Conservation (phyloP, 805 yeast species). For the Metschnikowia aberdeeniae region DNA sequence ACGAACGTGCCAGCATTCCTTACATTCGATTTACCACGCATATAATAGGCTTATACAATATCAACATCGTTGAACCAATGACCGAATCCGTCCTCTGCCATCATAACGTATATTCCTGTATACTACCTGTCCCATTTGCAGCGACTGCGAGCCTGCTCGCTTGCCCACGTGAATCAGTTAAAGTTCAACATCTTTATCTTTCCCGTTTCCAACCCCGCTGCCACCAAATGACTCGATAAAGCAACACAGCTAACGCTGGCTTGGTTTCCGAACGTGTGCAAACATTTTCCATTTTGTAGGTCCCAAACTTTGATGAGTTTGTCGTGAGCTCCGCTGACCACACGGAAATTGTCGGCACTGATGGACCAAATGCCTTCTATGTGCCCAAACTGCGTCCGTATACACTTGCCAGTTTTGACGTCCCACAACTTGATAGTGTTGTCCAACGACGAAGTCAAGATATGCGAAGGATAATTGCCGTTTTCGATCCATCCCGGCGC, state of each 20-base stretch:
- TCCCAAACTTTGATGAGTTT: conserved; percentile 91
- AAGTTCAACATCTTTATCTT: conserved; percentile 65
- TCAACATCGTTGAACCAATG: no score
- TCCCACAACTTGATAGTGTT: conserved; percentile 94
- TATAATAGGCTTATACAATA: no score
- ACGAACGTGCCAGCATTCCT: no score
- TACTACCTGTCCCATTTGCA: neutral
- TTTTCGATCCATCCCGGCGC: conserved; percentile 13
- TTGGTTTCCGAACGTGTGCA: conserved; percentile 86
- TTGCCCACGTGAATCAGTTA: neutral
- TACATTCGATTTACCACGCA: no score
- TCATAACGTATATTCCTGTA: no score
- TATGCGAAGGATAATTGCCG: conserved; percentile 66
- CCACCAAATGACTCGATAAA: conserved; percentile 83
- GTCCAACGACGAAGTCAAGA: conserved; percentile 83
- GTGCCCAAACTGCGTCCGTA: conserved; percentile 94
- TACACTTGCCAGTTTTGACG: conserved; percentile 77
- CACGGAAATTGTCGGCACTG: conserved; percentile 92
- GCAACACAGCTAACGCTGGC: conserved; percentile 64
- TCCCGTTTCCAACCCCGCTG: conserved; percentile 88
- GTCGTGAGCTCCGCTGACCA: conserved; percentile 94
- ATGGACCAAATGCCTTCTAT: conserved; percentile 98
- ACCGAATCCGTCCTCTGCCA: no score
- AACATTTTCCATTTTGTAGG: conserved; percentile 86
- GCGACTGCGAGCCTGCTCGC: neutral